Conservation (phyloP, 768 basidiomycete genomes). For the Nevesoporus exiguus region DNA sequence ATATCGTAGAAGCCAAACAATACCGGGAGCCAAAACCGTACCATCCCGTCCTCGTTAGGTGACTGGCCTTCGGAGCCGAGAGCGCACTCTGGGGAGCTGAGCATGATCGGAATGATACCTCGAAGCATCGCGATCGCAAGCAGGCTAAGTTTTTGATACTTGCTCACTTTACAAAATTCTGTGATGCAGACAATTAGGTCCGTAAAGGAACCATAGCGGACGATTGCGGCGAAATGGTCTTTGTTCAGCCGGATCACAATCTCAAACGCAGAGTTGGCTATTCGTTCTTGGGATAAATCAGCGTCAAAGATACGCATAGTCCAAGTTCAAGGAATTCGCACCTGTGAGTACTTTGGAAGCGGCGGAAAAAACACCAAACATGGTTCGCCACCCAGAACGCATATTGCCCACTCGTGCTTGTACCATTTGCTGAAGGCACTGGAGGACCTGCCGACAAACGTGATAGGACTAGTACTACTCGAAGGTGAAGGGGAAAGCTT, state of each 20-base stretch:
- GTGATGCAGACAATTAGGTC: conserved; percentile 97
- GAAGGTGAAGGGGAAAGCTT: not conserved
- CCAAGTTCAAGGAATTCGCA: conserved; percentile 29
- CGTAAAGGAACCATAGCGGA: conserved; percentile 90
- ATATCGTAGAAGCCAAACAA: conserved; percentile 99
- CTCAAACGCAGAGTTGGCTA: conserved; percentile 92
- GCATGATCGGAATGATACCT: conserved; percentile 89
- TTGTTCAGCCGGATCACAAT: conserved; percentile 89
- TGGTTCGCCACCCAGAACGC: conserved; percentile 97
- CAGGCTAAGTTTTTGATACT: conserved; percentile 97
- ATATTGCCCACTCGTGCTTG: conserved; percentile 92
- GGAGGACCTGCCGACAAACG: conserved; percentile 64
- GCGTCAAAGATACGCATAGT: not conserved
- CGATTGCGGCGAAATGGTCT: conserved; percentile 87
- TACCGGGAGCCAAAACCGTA: conserved; percentile 95
- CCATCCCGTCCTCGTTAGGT: conserved; percentile 80
- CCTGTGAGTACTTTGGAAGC: conserved; percentile 91
- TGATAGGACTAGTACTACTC: not conserved
- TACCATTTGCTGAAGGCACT: conserved; percentile 98
- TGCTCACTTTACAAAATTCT: conserved; percentile 99
- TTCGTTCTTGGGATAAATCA: conserved; percentile 57
- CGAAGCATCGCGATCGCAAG: conserved; percentile 96
- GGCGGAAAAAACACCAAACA: conserved; percentile 98
- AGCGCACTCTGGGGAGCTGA: conserved; percentile 70
- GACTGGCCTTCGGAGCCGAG: conserved; percentile 32